phyloP scores from a whole-genome alignment of 331 rosid genomes.

The Cucumis variabilis region DNA sequence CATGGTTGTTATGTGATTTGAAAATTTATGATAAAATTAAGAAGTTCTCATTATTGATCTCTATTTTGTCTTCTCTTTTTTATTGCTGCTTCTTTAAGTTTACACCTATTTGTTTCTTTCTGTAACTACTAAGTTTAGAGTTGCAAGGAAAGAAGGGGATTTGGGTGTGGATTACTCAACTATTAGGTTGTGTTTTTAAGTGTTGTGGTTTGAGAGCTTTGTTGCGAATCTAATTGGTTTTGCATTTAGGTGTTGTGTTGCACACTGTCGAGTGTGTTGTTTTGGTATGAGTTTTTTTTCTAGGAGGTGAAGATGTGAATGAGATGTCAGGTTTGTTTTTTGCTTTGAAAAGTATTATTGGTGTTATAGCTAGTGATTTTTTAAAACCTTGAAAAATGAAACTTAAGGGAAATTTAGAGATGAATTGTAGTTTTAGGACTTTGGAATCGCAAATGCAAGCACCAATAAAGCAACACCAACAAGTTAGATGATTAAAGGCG shows the following conservation, averaged over 20 bases:
- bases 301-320: slow-evolving; percentile 26
- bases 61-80: not conserved
- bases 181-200: not conserved
- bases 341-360: not conserved
- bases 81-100: not conserved
- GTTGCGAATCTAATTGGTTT: slow-evolving; percentile 42
- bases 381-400: slow-evolving; percentile 34
- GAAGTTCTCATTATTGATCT: not conserved
- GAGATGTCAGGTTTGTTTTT: slow-evolving; percentile 21
- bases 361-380: slow-evolving; percentile 34
- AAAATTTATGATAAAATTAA: too few species aligned
- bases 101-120: not conserved
- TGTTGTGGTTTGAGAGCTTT: not conserved
- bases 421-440: slow-evolving; percentile 74
- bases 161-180: not conserved
- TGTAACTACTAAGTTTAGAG: not conserved
- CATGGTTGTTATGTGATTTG: too few species aligned
- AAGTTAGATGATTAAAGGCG: slow-evolving; percentile 56
- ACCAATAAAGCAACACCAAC: slow-evolving; percentile 67
- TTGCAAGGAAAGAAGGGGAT: not conserved
- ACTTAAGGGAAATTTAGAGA: slow-evolving; percentile 46
- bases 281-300: slow-evolving; percentile 30
- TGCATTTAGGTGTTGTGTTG: slow-evolving; percentile 26
- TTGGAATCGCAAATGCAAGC: slow-evolving; percentile 81
- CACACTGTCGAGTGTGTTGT: slow-evolving; percentile 6